Evolutionary conservation across 2,329 filamentous ascomycete species (phyloP).

Genomic region (Chlorencoelia australis): DNA sequence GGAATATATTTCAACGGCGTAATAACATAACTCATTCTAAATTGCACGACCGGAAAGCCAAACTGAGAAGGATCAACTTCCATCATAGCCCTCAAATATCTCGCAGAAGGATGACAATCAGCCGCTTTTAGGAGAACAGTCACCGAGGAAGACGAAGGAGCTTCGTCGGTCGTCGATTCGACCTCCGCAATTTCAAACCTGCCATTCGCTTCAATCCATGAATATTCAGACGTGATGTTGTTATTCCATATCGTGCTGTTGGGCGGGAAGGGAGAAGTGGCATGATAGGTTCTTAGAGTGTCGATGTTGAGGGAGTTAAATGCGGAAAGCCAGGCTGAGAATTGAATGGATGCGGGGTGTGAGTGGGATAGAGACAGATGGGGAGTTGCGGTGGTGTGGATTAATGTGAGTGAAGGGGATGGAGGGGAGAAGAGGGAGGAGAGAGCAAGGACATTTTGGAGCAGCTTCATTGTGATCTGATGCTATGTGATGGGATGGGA

Average conservation of each 20-base stretch:
- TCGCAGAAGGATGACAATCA: not conserved
- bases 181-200: not conserved
- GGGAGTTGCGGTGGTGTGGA: not conserved
- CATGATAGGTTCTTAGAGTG: not conserved
- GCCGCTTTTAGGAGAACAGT: not conserved
- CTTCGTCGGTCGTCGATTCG: not conserved
- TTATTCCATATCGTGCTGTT: too few relatives aligned
- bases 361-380: not conserved
- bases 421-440: not conserved
- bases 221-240: too few relatives aligned
- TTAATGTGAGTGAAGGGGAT: not conserved
- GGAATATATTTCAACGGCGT: conserved; percentile 7
- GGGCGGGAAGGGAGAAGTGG: too few relatives aligned
- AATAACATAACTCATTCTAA: conserved; percentile 1
- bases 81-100: not conserved
- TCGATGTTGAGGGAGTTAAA: not conserved
- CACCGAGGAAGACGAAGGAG: too few relatives aligned
- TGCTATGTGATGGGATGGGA: not conserved
- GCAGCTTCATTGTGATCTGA: not conserved
- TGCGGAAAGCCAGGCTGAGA: not conserved
- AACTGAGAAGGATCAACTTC: not conserved
- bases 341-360: not conserved
- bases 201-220: not conserved
- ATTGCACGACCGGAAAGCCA: conserved; percentile 2
- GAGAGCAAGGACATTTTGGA: not conserved